A percentile compares a stretch with the other conserved stretches of the same genome.
phyloP scores from a whole-genome alignment of 495 filamentous ascomycete genomes.

The Immersiella caudata region DNA sequence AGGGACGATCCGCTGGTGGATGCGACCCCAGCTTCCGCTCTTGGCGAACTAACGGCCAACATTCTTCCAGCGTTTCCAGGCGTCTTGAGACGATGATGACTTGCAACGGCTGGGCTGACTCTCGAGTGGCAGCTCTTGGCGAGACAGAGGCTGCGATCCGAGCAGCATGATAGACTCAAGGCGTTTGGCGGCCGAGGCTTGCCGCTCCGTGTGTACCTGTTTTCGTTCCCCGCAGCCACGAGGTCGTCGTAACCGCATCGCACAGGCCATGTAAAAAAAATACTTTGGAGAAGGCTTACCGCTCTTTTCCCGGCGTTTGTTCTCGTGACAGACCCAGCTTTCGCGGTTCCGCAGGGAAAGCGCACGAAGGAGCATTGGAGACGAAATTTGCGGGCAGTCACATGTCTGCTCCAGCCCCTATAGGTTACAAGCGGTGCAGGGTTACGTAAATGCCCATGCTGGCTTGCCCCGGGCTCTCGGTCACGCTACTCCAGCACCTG shows the following conservation, averaged over 20 bases:
- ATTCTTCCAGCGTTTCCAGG: not conserved
- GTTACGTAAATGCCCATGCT: slow-evolving; percentile 34
- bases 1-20: slow-evolving; percentile 18
- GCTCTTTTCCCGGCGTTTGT: slow-evolving; percentile 18
- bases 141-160: slow-evolving; percentile 6
- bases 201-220: too few species aligned
- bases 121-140: slow-evolving; percentile 22
- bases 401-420: slow-evolving; percentile 26
- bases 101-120: not conserved
- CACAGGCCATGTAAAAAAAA: not conserved
- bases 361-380: not conserved
- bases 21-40: slow-evolving; percentile 19
- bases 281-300: slow-evolving; percentile 12
- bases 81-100: not conserved
- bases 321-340: slow-evolving; percentile 16
- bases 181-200: not conserved
- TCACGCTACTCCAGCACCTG: slow-evolving; percentile 21
- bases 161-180: slow-evolving; percentile 18
- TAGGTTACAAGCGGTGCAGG: slow-evolving; percentile 26
- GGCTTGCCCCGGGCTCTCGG: slow-evolving; percentile 10
- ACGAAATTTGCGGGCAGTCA: slow-evolving; percentile 22
- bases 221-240: not conserved
- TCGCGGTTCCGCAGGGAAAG: not conserved
- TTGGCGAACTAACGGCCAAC: not conserved
- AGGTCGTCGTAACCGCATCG: slow-evolving; percentile 9